These are phyloP conservation scores for Kazachstania sp. DNA, from an alignment of 1,139 yeast species.

Conservation along the genomic window DNA sequence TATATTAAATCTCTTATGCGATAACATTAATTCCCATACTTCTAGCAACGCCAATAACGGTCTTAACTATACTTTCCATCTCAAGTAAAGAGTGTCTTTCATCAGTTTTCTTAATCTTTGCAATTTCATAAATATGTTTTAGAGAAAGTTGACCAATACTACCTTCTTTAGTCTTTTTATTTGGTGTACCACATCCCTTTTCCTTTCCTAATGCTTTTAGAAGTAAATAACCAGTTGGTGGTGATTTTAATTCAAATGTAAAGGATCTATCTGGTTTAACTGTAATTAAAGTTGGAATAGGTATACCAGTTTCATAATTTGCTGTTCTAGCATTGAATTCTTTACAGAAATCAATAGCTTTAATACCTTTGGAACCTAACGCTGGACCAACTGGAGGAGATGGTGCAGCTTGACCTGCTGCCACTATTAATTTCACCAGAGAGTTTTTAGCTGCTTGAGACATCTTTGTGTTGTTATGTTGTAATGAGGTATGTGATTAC, in stretches of 20 bases:
- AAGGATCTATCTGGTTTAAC: constrained; percentile 92
- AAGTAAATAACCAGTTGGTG: constrained; percentile 84
- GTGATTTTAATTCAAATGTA: constrained; percentile 78
- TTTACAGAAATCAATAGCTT: constrained; percentile 96
- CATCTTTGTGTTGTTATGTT: constrained; percentile 10
- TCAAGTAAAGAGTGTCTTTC: constrained; percentile 65
- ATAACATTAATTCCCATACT: constrained; percentile 81
- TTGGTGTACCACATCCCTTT: constrained; percentile 50
- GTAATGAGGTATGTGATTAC: not conserved
- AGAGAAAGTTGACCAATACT: constrained; percentile 66
- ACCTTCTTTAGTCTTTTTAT: constrained; percentile 19
- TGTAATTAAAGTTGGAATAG: constrained; percentile 76
- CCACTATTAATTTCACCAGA: constrained; percentile 81
- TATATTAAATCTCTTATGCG: constrained; percentile 34
- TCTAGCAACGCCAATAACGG: constrained; percentile 77
- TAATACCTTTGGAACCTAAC: constrained; percentile 95
- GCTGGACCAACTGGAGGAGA: constrained; percentile 99
- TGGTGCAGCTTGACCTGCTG: constrained; percentile 99
- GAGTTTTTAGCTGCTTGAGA: constrained; percentile 33
- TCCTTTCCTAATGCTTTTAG: constrained; percentile 75
- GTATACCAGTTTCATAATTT: constrained; percentile 71
- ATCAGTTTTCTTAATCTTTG: constrained; percentile 86
- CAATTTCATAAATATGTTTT: constrained; percentile 90
- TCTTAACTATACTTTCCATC: constrained; percentile 69
- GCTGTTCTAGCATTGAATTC: constrained; percentile 98